Evolutionary conservation across 306 rosid species (phyloP).

Genomic region (Medicago ruthenica): DNA sequence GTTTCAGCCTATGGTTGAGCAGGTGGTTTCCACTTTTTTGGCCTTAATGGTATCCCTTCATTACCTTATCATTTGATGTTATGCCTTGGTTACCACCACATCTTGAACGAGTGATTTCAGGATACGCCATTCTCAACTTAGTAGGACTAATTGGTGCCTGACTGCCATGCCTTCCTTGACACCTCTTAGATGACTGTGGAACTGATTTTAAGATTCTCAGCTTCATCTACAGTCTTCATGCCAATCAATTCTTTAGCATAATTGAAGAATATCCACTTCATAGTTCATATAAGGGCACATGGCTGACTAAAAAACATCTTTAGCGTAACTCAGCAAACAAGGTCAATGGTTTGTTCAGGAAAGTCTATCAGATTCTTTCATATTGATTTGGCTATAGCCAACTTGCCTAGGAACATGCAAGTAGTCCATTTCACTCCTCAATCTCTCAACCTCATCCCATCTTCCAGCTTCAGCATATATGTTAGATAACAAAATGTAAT

Average conservation of each 20-base stretch:
- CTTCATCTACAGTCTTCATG: slow-evolving; percentile 10
- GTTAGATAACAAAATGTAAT: slow-evolving; percentile 71
- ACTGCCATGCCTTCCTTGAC: neutral
- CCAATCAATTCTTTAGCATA: neutral
- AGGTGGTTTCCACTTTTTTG: neutral
- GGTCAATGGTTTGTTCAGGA: slow-evolving; percentile 4
- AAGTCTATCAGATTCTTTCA: slow-evolving; percentile 28
- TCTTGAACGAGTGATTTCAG: neutral
- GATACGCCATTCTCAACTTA: neutral
- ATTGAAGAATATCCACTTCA: neutral
- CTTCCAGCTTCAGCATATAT: slow-evolving; percentile 68
- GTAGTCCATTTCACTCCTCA: slow-evolving; percentile 60
- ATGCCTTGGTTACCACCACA: neutral
- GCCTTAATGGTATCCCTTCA: slow-evolving; percentile 15
- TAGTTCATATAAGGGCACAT: neutral
- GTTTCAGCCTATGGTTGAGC: neutral
- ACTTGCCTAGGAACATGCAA: slow-evolving; percentile 54
- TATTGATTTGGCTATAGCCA: slow-evolving; percentile 62
- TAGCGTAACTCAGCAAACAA: slow-evolving; percentile 4
- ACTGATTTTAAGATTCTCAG: slow-evolving; percentile 18
- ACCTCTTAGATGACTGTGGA: neutral
- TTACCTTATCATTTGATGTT: neutral
- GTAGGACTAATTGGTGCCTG: neutral
- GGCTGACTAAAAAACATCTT: neutral
- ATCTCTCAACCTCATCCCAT: slow-evolving; percentile 68